Evolutionary conservation across 805 yeast species (phyloP), one percentile per base, ranked within the genome.

Genomic region (Starmerella gropengiesseri): DNA sequence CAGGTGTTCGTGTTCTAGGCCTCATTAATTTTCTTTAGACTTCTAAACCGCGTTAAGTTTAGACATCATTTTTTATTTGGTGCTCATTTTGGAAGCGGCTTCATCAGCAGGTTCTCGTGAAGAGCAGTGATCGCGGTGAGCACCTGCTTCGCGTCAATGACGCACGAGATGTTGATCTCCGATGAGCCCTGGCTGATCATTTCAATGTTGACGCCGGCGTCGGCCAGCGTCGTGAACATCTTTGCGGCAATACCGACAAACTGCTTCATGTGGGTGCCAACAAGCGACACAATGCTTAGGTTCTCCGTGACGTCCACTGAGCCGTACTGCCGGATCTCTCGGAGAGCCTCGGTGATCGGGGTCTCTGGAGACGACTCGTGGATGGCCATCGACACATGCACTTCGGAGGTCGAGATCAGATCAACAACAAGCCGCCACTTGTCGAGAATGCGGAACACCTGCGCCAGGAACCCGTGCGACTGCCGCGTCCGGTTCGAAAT

Each of bases 141-240:
- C 12, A 93, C 78, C 57, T 91, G 91, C 43, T 67, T 65, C 52
- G 82, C 85, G 50, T 81, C 82, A 48, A 91, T 85, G 41, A 91
- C 98, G 51, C 96, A 93, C 26, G 94, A 82, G 41, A 91, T 91
- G 61, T 91, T 91, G 58, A 91, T 91, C 65, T 91, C 98, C 58
- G 89, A 89, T 16, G 97, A 95, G 55, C 98, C 98, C 70, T 91
- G 98, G 45, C 86, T 75, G 64, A 91, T 91, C 98, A 91, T 91
- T 64, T 91, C 98, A 54, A 91, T 85, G 64, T 91, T 91, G 59
- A 91, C 81, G 35, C 75, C 74, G 56, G 89, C 93, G 57, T 83
- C 87, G 7, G 97, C 96, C 53, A 91, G 68, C 2, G 93, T 84
- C 54, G 86, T 78, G 67, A 91, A 91, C 95, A 89, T 89, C 52